Evolutionary conservation across 192 early-diverging fungal genomes (phyloP).

Genomic region (Allomyces arbusculus): DNA sequence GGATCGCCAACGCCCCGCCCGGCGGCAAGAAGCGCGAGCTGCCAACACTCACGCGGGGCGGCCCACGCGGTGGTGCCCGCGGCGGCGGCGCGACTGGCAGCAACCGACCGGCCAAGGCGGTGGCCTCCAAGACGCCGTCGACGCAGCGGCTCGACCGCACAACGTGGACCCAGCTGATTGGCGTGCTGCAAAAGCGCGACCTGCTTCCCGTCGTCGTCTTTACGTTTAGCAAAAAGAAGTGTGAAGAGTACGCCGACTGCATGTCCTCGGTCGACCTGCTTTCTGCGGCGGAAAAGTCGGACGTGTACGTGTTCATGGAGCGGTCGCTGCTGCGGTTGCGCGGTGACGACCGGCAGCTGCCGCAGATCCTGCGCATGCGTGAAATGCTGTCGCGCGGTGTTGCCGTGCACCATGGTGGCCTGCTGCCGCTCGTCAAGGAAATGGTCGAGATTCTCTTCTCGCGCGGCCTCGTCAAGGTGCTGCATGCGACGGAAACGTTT

Average conservation of each 20-base stretch:
- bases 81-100: constrained; percentile 14
- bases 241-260: constrained; percentile 69
- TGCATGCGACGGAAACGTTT: constrained; percentile 99
- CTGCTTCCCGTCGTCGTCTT: constrained; percentile 83
- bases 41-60: constrained; percentile 1
- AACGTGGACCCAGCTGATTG: constrained; percentile 61
- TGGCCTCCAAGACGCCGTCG: constrained; percentile 19
- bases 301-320: constrained; percentile 76
- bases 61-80: constrained; percentile 16
- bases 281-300: constrained; percentile 50
- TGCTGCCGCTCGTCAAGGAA: constrained; percentile 95
- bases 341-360: constrained; percentile 62
- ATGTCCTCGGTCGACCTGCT: constrained; percentile 68
- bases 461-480: constrained; percentile 63
- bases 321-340: constrained; percentile 57
- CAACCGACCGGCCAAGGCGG: constrained; percentile 10
- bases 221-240: constrained; percentile 84
- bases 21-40: neutral
- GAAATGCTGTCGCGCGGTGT: constrained; percentile 76
- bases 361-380: constrained; percentile 69
- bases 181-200: constrained; percentile 45
- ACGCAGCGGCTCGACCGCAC: constrained; percentile 40
- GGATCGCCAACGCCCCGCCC: neutral
- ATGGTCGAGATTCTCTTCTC: constrained; percentile 92
- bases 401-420: constrained; percentile 89